Percentiles rank a stretch among this genome's conserved stretches.
These are phyloP conservation scores for Monosporascus sp. DNA, from an alignment of 2,329 filamentous ascomycete genomes.

Conservation along the genomic window DNA sequence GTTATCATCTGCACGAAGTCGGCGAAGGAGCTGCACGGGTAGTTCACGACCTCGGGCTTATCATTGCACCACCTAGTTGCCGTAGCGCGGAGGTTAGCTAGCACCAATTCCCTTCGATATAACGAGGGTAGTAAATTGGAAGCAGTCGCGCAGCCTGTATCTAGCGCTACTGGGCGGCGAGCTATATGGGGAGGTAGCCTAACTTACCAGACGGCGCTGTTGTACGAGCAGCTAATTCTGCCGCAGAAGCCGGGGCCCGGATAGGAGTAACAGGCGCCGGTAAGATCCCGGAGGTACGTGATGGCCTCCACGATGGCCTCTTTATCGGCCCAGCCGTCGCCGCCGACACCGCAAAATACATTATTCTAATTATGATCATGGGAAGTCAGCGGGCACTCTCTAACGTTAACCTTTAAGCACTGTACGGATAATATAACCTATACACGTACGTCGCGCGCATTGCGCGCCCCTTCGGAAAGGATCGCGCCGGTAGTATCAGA, in stretches of 20 bases:
- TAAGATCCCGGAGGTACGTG: not conserved
- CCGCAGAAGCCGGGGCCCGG: not conserved
- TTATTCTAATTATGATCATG: not conserved
- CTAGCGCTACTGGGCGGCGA: not conserved
- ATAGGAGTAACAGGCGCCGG: not conserved
- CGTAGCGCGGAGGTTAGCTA: too few species aligned
- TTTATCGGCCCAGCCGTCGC: not conserved
- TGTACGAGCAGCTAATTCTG: not conserved
- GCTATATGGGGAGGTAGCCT: not conserved
- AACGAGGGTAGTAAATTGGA: not conserved
- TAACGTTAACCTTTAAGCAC: too few species aligned
- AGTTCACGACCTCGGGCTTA: not conserved
- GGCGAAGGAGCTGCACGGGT: not conserved
- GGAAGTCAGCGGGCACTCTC: too few species aligned
- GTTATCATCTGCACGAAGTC: not conserved
- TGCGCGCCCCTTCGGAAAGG: too few species aligned
- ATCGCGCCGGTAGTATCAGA: too few species aligned
- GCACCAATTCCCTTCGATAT: too few species aligned
- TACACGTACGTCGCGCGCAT: too few species aligned
- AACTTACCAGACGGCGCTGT: not conserved
- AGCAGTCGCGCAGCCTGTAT: too few species aligned
- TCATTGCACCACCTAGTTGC: slow-evolving; percentile 2
- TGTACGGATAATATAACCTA: too few species aligned
- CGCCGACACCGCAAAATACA: not conserved
- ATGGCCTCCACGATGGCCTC: not conserved